Percentiles rank a stretch among this genome's conserved stretches.
Conservation (phyloP, 1,139 yeast species). For the Blastobotrys arbuscula region DNA sequence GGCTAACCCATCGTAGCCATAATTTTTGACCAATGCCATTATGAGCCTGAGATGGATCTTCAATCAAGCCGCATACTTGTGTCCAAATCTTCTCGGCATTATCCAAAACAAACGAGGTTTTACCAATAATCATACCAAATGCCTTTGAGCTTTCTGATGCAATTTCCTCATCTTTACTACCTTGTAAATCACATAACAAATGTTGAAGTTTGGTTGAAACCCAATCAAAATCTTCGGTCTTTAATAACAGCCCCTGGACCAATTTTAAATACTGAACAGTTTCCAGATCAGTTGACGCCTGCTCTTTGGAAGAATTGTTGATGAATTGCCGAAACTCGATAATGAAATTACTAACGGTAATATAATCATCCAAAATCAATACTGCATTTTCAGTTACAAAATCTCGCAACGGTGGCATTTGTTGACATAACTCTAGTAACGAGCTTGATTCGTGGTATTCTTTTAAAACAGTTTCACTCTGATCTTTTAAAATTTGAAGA, state of each 20-base stretch:
- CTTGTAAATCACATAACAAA: conserved; percentile 10
- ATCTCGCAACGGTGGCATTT: conserved; percentile 6
- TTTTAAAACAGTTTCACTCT: not conserved
- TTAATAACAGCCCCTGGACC: not conserved
- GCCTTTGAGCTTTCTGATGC: conserved; percentile 6
- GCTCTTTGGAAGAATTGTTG: not conserved
- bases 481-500: not conserved
- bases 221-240: not conserved
- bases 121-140: conserved; percentile 6
- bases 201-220: not conserved
- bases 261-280: not conserved
- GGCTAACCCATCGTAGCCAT: conserved; percentile 27
- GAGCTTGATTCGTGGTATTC: not conserved
- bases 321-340: conserved; percentile 5
- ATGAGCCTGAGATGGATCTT: conserved; percentile 6
- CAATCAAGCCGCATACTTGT: conserved; percentile 6
- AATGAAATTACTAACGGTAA: not conserved
- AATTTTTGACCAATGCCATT: conserved; percentile 21
- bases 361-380: not conserved
- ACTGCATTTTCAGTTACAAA: not conserved
- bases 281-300: not conserved
- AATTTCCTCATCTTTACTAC: conserved; percentile 8
- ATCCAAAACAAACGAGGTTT: conserved; percentile 1
- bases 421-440: conserved; percentile 6
- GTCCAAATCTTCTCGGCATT: conserved; percentile 9